Evolutionary conservation across 768 basidiomycete genomes (phyloP), one percentile per base, ranked within the genome.

Genomic region (Termitomyces sp.): DNA sequence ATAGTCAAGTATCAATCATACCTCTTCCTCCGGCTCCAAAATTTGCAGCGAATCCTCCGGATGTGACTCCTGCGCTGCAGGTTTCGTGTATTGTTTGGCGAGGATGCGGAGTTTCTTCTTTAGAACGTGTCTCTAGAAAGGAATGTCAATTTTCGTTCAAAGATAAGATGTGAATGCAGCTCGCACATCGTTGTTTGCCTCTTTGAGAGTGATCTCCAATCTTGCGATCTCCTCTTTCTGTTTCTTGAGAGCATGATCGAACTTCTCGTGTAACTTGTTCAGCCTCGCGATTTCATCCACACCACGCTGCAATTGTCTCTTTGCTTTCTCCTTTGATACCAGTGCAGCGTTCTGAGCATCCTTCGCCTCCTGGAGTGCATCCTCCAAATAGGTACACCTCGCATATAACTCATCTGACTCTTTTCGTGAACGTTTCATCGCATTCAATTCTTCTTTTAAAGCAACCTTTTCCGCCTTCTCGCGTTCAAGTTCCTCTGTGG

Each of bases 21-120:
- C 63, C 47, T 46, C 35, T 14, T 32, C 32, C 2, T 41, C 38
- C 11, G 61, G 56, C 16, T 32, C 55, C 32, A 62, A 53, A 30
- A 63, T 40, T 36, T 59, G 60, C 33, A 65, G 46, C 10, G 64
- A 65, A 38, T 63, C 62, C 5, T 65, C 62, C 6, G 60, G 54
- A 30, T 62, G 59, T 20, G 57, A 54, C 8, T 48, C 52, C 1
- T 28, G 8, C 20, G 5, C 14, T 7, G 11, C n/a, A 13, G 38
- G 52, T 40, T 24, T 62, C 20, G 16, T 24, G 18, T 40, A 54
- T 41, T 40, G 47, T 57, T 62, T 65, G 13, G 57, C 22, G 30
- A 65, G 54, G 14, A 52, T 48, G 8, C 36, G 46, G 30, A 65
- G 57, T 32, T 65, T 65, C 8, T 48, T 60, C 44, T 61, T 60